Evolutionary conservation across 2,329 filamentous ascomycete genomes (phyloP).

Genomic region (Pseudogymnoascus sp.): DNA sequence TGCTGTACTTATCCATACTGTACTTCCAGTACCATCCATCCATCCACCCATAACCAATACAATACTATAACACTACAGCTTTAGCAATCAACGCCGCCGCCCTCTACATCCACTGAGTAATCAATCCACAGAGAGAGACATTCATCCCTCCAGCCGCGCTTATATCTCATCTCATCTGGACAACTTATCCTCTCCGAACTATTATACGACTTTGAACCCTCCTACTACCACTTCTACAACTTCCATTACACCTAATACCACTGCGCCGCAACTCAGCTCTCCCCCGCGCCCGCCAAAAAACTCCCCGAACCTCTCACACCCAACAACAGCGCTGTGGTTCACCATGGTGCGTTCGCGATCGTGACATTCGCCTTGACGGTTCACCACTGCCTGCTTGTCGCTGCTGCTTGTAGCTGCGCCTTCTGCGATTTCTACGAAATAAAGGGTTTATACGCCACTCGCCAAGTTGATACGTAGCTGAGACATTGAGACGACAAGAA

Average conservation of each 20-base stretch:
- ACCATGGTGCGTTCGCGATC: constrained; percentile 3
- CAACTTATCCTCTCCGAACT: background rate
- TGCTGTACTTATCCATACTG: background rate
- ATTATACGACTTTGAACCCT: no score
- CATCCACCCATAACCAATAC: background rate
- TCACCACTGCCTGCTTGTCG: background rate
- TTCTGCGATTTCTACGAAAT: background rate
- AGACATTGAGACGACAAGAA: background rate
- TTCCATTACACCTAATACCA: background rate
- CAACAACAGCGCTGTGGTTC: background rate
- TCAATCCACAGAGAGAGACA: background rate
- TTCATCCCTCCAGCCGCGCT: background rate
- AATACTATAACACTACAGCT: background rate
- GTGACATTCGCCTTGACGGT: constrained; percentile 6
- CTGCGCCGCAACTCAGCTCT: background rate
- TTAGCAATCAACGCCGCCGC: constrained; percentile 4
- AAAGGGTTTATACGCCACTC: background rate
- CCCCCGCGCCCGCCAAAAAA: background rate
- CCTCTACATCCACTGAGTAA: background rate
- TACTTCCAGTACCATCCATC: background rate
- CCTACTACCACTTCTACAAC: background rate
- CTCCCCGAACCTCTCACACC: background rate
- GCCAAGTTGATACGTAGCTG: background rate
- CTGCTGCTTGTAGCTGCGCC: background rate
- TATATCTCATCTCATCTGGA: background rate